These are phyloP conservation scores for Decorospora gaudefroyi DNA, from an alignment of 2,329 filamentous ascomycete genomes.

Conservation along the genomic window DNA sequence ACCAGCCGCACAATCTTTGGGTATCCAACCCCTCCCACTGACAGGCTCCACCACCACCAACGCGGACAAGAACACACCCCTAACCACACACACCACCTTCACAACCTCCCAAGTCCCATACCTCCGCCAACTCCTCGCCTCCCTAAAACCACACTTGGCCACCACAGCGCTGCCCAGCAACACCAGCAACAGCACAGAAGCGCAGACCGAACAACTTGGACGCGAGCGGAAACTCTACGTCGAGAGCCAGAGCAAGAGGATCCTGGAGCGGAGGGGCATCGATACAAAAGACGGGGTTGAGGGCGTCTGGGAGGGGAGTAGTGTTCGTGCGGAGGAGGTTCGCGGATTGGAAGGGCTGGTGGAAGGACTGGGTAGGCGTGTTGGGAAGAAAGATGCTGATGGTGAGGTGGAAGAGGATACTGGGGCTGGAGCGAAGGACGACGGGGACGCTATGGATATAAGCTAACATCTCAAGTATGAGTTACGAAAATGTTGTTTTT, in stretches of 20 bases:
- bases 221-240: constrained; percentile 80
- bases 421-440: constrained; percentile 9
- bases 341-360: constrained; percentile 39
- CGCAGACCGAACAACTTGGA: constrained; percentile 60
- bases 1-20: constrained; percentile 53
- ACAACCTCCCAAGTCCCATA: constrained; percentile 81
- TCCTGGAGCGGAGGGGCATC: constrained; percentile 74
- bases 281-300: constrained; percentile 54
- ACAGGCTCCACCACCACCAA: neutral
- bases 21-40: constrained; percentile 48
- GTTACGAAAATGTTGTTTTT: too few species aligned
- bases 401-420: neutral
- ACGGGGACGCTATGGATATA: constrained; percentile 35
- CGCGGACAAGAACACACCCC: constrained; percentile 22
- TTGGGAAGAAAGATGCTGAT: constrained; percentile 2
- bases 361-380: constrained; percentile 12
- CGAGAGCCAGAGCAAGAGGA: constrained; percentile 74
- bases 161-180: constrained; percentile 40
- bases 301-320: constrained; percentile 32
- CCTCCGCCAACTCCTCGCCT: constrained; percentile 70
- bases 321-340: constrained; percentile 37
- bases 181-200: constrained; percentile 36
- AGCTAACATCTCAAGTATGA: too few species aligned
- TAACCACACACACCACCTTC: constrained; percentile 75
- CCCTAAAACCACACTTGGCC: constrained; percentile 67